Percentiles rank a stretch among this genome's conserved stretches.
Conservation (phyloP, 2,329 filamentous ascomycete species). For the Ceratocystis cacaofunesta region DNA sequence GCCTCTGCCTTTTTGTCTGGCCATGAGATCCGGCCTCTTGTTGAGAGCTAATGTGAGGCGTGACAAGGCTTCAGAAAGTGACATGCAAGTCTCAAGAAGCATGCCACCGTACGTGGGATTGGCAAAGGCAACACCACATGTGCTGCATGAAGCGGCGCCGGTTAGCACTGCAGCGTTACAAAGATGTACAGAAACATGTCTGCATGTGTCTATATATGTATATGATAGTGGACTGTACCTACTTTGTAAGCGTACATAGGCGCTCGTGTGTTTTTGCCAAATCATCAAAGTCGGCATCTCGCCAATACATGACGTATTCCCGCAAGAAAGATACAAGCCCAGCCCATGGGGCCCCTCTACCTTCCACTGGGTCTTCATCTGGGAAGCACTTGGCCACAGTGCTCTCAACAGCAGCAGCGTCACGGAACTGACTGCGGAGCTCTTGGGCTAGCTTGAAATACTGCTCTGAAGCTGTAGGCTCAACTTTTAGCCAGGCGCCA, state of each 20-base stretch:
- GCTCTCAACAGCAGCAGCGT: constrained; percentile 40
- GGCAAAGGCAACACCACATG: constrained; percentile 67
- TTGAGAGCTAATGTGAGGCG: constrained; percentile 74
- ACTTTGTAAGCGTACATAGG: constrained; percentile 63
- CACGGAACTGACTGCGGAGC: constrained; percentile 42
- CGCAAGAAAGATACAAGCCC: constrained; percentile 66
- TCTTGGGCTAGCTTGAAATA: constrained; percentile 56
- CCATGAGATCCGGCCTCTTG: constrained; percentile 61
- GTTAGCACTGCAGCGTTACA: background rate
- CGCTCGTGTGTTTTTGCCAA: constrained; percentile 60
- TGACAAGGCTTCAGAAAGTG: constrained; percentile 64
- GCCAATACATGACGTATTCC: constrained; percentile 66
- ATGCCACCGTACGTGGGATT: constrained; percentile 67
- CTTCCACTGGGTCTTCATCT: constrained; percentile 40
- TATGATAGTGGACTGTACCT: constrained; percentile 25
- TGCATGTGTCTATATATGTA: background rate
- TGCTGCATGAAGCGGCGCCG: constrained; percentile 32
- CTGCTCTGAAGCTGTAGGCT: constrained; percentile 51
- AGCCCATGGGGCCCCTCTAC: constrained; percentile 54
- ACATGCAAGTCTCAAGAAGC: constrained; percentile 70
- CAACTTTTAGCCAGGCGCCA: constrained; percentile 57
- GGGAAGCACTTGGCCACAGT: constrained; percentile 51
- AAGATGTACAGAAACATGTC: background rate
- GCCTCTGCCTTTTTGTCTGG: constrained; percentile 18
- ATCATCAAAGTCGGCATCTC: constrained; percentile 65